Percentiles rank a stretch among this genome's conserved stretches.
phyloP scores from a whole-genome alignment of 2,329 filamentous ascomycete genomes.

The Trichothecium roseum region DNA sequence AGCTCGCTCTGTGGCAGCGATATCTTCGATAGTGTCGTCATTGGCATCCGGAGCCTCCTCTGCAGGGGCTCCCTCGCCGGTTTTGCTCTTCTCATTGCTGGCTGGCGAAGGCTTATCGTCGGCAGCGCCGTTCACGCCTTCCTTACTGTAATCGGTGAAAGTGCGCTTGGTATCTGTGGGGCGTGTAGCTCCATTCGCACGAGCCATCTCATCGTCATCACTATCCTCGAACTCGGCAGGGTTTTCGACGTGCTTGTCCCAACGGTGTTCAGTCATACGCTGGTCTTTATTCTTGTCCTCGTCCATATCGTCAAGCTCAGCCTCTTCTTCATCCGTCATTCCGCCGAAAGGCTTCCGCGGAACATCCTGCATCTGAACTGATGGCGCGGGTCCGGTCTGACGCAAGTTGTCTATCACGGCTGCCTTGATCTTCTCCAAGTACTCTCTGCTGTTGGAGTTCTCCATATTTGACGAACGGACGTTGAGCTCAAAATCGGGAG shows the following conservation, averaged over 20 bases:
- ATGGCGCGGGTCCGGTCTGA: slow-evolving; percentile 77
- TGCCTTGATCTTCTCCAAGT: slow-evolving; percentile 72
- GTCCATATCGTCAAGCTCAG: slow-evolving; percentile 58
- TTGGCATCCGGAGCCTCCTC: slow-evolving; percentile 24
- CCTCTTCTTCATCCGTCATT: slow-evolving; percentile 57
- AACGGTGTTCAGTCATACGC: slow-evolving; percentile 69
- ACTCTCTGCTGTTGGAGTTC: slow-evolving; percentile 77
- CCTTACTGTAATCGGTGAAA: slow-evolving; percentile 41
- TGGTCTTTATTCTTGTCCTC: slow-evolving; percentile 80
- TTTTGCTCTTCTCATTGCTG: slow-evolving; percentile 15
- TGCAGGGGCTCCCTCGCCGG: slow-evolving; percentile 13
- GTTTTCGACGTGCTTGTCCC: slow-evolving; percentile 67
- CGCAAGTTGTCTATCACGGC: slow-evolving; percentile 78
- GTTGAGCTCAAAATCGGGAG: slow-evolving; percentile 81
- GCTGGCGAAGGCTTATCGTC: slow-evolving; percentile 11
- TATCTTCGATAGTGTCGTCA: slow-evolving; percentile 34
- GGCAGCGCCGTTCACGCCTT: slow-evolving; percentile 17
- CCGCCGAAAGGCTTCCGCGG: slow-evolving; percentile 51
- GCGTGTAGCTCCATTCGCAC: slow-evolving; percentile 58
- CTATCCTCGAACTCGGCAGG: slow-evolving; percentile 79
- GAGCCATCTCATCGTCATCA: slow-evolving; percentile 75
- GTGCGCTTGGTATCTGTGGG: slow-evolving; percentile 36
- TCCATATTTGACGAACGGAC: slow-evolving; percentile 83
- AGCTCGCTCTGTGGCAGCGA: slow-evolving; percentile 17
- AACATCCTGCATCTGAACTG: slow-evolving; percentile 80